These are phyloP conservation scores for Carpinus viminea DNA, from an alignment of 306 rosid species.

Conservation along the genomic window DNA sequence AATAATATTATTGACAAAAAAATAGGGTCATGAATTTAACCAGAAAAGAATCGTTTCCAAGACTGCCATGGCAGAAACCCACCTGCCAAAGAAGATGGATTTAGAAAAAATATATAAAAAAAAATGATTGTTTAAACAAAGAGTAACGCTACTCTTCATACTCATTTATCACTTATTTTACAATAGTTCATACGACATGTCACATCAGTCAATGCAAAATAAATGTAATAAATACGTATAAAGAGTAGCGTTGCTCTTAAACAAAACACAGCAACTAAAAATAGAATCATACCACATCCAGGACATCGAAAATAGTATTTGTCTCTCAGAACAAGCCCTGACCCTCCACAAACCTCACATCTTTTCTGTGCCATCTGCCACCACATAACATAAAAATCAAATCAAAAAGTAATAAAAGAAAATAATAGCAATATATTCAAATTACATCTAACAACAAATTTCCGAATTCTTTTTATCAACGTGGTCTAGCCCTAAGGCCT, in stretches of 20 bases:
- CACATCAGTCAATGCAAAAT: too few relatives aligned
- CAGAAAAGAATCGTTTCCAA: conserved; percentile 91
- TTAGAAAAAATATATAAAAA: not conserved
- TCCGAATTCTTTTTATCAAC: not conserved
- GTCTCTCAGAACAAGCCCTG: conserved; percentile 72
- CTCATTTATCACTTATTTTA: not conserved
- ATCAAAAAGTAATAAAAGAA: not conserved
- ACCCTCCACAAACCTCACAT: conserved; percentile 81
- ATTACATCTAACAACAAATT: not conserved
- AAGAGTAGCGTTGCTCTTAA: too few relatives aligned
- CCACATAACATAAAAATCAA: conserved; percentile 1
- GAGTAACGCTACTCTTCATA: too few relatives aligned
- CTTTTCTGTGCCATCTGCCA: conserved; percentile 67
- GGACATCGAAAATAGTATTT: conserved; percentile 70
- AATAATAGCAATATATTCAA: not conserved
- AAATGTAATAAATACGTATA: too few relatives aligned
- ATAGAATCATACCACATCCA: conserved; percentile 58
- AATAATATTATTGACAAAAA: not conserved
- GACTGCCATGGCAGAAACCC: conserved; percentile 97
- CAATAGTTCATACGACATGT: too few relatives aligned
- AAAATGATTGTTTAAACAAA: not conserved
- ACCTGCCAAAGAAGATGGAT: conserved; percentile 43
- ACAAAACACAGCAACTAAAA: not conserved
- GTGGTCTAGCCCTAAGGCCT: not conserved
- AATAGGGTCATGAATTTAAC: conserved; percentile 32